Base-by-base conservation (phyloP, 106 monocot species). In the Allium sativum region DNA sequence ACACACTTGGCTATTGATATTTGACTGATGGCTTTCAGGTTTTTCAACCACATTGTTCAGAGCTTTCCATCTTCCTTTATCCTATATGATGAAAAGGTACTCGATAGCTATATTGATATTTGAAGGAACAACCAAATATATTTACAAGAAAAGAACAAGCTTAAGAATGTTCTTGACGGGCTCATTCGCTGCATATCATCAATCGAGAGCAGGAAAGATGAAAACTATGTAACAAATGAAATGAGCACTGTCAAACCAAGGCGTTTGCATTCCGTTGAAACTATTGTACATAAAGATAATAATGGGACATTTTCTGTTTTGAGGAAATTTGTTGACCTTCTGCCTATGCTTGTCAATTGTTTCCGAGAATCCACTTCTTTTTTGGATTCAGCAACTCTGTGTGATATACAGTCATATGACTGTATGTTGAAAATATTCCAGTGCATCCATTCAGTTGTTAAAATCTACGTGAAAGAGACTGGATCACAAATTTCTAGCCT, bases 21-120 rank as follows among this genome's bases (percentile, higher is more conserved):
- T 61, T 82, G 87, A 12, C 67, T 90, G 21, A 84, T 72, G 69
- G 86, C 87, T 58, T 95, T 95, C 68, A 90, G 79, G 48, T 90
- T 90, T 59, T 81, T 95, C 66, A 77, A 81, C 46, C 95, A 90
- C 46, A 64, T 95, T 56, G 78, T 87, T 70, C 59, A 67, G 19
- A 84, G 65, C 71, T 84, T 71, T 48, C 79, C 90, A 48, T 79
- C 81, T 21, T 87, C 95, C 44, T 87, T 95, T 76, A 71, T 78
- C 62, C 58, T 74, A 9, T 70, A 87, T 67, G 78, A 81, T 64
- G 84, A 81, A 45, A 81, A 87, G 95, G 95, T 95, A 12, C 51
- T 11, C 46, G 12, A 18, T 45, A 12, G 47, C 62, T 93, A 82
- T 59, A 48, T 66, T n/a, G 82, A 83, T 76, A 81, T 93, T 71